phyloP scores from a whole-genome alignment of 169 alveolate genomes.

The Plasmodium gaboni region DNA sequence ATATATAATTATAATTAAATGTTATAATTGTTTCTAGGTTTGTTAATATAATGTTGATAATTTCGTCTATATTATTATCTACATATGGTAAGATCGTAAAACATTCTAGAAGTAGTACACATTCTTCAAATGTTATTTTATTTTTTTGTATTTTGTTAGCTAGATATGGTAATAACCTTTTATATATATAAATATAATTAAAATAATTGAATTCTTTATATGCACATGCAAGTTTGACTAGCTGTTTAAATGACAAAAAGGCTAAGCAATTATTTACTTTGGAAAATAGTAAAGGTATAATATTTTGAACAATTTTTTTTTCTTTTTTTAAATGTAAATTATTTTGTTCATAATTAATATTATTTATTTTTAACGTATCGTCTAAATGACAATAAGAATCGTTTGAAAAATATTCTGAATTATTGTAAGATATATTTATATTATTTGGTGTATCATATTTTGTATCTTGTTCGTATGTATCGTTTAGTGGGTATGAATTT shows the following conservation, averaged over 20 bases:
- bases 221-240: conserved; percentile 28
- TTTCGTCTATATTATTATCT: conserved; percentile 35
- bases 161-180: conserved; percentile 36
- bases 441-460: no score
- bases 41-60: conserved; percentile 13
- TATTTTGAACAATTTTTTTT: not conserved
- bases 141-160: conserved; percentile 19
- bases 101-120: conserved; percentile 34
- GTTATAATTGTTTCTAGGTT: conserved; percentile 13
- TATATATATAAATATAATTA: conserved; percentile 41
- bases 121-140: conserved; percentile 45
- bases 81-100: conserved; percentile 55
- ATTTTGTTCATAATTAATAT: not conserved
- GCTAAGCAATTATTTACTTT: conserved; percentile 71
- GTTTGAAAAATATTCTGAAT: no score
- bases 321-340: not conserved
- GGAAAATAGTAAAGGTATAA: conserved; percentile 41
- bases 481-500: no score
- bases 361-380: not conserved
- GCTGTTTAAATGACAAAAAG: conserved; percentile 58
- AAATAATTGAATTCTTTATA: conserved; percentile 75
- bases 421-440: no score
- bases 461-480: no score
- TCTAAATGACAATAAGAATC: no score
- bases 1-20: conserved; percentile 34